Evolutionary conservation across 2,329 filamentous ascomycete species (phyloP).

Genomic region (Phaeophleospora eucalypticola): DNA sequence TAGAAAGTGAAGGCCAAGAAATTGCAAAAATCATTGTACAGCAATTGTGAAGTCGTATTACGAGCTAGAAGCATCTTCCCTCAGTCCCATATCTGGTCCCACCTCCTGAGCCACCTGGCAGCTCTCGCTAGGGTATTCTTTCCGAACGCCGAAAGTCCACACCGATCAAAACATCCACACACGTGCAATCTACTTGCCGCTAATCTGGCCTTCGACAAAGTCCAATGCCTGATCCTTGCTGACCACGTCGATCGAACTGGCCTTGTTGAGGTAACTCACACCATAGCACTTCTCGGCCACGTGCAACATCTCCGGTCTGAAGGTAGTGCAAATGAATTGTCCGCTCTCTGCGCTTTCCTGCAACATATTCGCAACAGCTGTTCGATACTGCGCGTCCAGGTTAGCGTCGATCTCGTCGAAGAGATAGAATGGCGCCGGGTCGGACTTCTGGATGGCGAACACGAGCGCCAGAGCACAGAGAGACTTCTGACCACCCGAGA

Average conservation of each 20-base stretch:
- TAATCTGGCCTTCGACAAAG: constrained; percentile 83
- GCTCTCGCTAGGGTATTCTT: neutral
- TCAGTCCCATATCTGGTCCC: neutral
- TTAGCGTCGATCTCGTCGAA: constrained; percentile 99
- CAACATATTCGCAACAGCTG: constrained; percentile 86
- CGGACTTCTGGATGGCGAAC: constrained; percentile 97
- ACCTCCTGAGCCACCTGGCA: neutral
- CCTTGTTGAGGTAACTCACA: constrained; percentile 87
- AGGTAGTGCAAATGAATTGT: constrained; percentile 98
- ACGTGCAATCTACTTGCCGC: constrained; percentile 16
- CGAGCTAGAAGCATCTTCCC: neutral
- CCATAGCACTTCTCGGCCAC: constrained; percentile 98
- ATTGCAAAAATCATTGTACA: no score
- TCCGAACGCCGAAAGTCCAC: neutral
- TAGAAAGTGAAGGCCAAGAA: no score
- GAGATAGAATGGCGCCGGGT: constrained; percentile 96
- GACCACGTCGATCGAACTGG: constrained; percentile 88
- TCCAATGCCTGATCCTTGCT: constrained; percentile 80
- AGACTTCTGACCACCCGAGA: constrained; percentile 93
- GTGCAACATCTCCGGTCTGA: constrained; percentile 91
- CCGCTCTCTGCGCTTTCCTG: constrained; percentile 53
- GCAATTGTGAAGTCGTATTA: neutral
- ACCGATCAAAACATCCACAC: no score
- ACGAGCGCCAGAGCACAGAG: constrained; percentile 95
- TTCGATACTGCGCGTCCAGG: constrained; percentile 94